These are phyloP conservation scores for Ceratonia siliqua DNA, from an alignment of 306 rosid genomes.

Conservation along the genomic window DNA sequence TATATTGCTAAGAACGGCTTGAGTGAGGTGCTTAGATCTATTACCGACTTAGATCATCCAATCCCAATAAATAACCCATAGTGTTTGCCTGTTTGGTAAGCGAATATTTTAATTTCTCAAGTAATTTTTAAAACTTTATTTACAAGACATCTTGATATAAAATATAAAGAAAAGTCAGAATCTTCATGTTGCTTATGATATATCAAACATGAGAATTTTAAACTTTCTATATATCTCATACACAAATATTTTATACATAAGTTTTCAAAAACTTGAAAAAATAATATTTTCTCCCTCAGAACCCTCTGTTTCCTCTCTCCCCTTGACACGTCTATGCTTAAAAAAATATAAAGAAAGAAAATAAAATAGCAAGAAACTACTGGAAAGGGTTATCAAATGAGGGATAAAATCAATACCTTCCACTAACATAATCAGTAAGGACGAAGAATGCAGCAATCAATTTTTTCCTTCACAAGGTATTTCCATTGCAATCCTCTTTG, in stretches of 20 bases:
- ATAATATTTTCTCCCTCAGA: neutral
- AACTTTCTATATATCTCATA: neutral
- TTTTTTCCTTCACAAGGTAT: constrained; percentile 17
- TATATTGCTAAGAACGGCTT: neutral
- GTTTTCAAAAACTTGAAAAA: neutral
- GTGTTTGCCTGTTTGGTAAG: neutral
- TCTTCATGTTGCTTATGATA: neutral
- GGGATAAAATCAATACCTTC: constrained; percentile 38
- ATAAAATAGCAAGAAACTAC: constrained; percentile 1
- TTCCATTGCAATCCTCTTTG: constrained; percentile 27
- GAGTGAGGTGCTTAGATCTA: neutral
- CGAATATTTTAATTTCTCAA: neutral
- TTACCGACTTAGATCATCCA: constrained; percentile 2
- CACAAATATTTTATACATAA: neutral
- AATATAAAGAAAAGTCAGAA: neutral
- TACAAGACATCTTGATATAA: neutral
- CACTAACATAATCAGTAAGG: constrained; percentile 17
- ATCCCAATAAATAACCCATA: neutral
- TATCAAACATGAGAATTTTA: neutral
- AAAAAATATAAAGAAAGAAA: neutral
- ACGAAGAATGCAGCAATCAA: constrained; percentile 30
- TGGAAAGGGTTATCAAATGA: constrained; percentile 10
- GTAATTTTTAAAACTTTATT: neutral
- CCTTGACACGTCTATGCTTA: neutral
- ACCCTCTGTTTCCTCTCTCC: neutral